Evolutionary conservation across 768 basidiomycete genomes (phyloP), one percentile per base, ranked within the genome.

Genomic region (Naganishia antarctica): DNA sequence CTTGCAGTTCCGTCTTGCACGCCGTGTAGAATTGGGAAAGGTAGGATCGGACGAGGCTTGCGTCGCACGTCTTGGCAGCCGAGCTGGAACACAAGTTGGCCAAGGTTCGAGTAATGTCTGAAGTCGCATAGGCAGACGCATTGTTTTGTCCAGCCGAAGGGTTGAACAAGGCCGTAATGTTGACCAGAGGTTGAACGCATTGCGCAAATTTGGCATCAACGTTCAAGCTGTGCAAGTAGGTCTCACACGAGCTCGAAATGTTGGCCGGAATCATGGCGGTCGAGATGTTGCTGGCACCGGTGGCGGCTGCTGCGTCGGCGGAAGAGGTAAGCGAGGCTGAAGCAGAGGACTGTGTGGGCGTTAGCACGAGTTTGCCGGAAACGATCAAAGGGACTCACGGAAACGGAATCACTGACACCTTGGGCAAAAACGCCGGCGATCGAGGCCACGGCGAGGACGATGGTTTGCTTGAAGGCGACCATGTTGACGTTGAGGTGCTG

Each of bases 1-100:
- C 74, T 3, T 84, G 84, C 69, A 99, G 80, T 80, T 98, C 94
- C 21, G 72, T 63, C 0, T 79, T 63, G 81, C 94, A 99, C 12
- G 83, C 81, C 9, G 82, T 71, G 76, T 86, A 86, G 79, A 97
- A 96, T 8, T 80, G 63, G 59, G 83, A 79, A 60, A 97, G 84
- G 69, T 84, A 81, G 44, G 79, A 65, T 61, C 86, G 83, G 72
- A 97, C 76, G 64, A 81, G 73, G 43, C 78, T 81, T 64, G 79
- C 76, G 44, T 65, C 41, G 75, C 81, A 81, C 18, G 41, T 45
- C 41, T 29, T 60, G 6, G 74, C 74, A 11, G 70, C 43, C 3
- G 70, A 66, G 40, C 84, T 80, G 6, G 84, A 79, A 79, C 90
- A 93, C 1, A 80, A 68, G 18, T 61, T 69, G 44, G 81, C 73